Conservation (phyloP, 805 yeast genomes). For the Hanseniaspora nectarophila region DNA sequence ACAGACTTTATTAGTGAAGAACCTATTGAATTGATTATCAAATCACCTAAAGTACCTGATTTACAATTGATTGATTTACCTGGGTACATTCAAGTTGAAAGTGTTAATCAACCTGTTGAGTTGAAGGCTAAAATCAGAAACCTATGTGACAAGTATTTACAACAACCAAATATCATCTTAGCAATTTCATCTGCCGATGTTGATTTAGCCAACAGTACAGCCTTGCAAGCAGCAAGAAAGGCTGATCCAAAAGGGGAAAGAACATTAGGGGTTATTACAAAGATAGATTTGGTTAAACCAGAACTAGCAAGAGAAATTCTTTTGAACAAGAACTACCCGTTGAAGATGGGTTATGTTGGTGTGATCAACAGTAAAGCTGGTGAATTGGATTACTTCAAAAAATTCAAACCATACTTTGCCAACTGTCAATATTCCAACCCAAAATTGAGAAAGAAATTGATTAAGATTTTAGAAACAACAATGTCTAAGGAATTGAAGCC, state of each 20-base stretch:
- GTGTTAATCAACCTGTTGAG: constrained; percentile 86
- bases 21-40: constrained; percentile 83
- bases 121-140: constrained; percentile 66
- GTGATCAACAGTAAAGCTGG: constrained; percentile 60
- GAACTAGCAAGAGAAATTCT: constrained; percentile 55
- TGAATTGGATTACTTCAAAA: constrained; percentile 53
- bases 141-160: constrained; percentile 74
- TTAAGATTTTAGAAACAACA: constrained; percentile 75
- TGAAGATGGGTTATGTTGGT: constrained; percentile 95
- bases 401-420: constrained; percentile 44
- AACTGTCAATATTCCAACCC: constrained; percentile 69
- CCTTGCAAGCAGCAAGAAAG: constrained; percentile 73
- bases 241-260: constrained; percentile 93
- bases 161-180: constrained; percentile 82
- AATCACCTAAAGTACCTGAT: constrained; percentile 85
- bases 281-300: constrained; percentile 79
- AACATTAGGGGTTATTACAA: constrained; percentile 92
- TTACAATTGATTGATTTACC: constrained; percentile 89
- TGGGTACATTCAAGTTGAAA: constrained; percentile 93
- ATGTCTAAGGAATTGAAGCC: constrained; percentile 86
- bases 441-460: constrained; percentile 62
- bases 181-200: constrained; percentile 98
- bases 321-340: constrained; percentile 71
- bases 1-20: constrained; percentile 80
- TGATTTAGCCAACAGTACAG: constrained; percentile 91